phyloP scores from a whole-genome alignment of 495 filamentous ascomycete species.

The Chaetomium tenue region DNA sequence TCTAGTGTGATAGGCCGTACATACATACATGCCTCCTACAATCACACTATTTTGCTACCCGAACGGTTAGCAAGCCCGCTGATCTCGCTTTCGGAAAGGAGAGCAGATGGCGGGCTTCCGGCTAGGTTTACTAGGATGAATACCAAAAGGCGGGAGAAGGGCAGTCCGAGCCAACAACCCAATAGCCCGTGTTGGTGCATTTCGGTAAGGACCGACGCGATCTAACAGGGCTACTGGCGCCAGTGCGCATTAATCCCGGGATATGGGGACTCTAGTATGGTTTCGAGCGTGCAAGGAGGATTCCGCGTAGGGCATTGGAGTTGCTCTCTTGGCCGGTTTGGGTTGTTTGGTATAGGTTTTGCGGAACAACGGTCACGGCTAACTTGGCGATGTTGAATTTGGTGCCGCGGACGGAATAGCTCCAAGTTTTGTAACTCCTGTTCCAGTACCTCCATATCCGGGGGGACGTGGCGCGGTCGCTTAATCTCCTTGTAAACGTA shows the following conservation, averaged over 20 bases:
- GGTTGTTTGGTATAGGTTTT: slow-evolving; percentile 2
- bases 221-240: slow-evolving; percentile 34
- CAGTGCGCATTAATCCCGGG: slow-evolving; percentile 4
- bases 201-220: slow-evolving; percentile 27
- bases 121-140: no score
- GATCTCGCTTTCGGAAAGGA: no score
- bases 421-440: slow-evolving; percentile 10
- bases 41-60: no score
- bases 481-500: slow-evolving; percentile 14
- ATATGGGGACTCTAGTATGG: neutral
- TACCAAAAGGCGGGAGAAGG: no score
- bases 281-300: slow-evolving; percentile 8
- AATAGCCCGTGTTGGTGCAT: slow-evolving; percentile 32
- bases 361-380: neutral
- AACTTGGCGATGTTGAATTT: slow-evolving; percentile 2
- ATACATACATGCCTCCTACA: neutral
- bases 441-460: slow-evolving; percentile 4
- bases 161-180: no score
- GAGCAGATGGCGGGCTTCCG: no score
- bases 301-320: neutral
- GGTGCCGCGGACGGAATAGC: neutral
- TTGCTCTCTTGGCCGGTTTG: neutral
- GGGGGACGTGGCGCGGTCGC: slow-evolving; percentile 1
- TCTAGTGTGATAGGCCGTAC: neutral
- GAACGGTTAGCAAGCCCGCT: no score